Base-by-base conservation (phyloP, 371 early-diverging fungal species). In the Lichtheimia corymbifera region DNA sequence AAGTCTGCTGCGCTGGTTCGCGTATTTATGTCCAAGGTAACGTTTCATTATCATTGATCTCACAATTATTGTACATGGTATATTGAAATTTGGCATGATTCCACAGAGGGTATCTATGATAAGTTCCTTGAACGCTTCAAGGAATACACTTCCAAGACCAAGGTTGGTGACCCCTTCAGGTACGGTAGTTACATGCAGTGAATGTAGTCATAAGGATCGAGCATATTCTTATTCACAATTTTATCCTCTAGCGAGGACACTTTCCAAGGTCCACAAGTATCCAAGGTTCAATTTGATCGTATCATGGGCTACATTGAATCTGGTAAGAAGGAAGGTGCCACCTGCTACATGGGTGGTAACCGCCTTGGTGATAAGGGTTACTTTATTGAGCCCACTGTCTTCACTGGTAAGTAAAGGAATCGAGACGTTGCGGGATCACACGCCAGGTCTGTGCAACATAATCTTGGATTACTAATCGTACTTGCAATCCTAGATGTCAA, bases 1-100 rank as follows among this genome's bases (percentile, higher is more conserved):
- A 94, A 72, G 85, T 87, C 7, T 94, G 94, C 68, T 87, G 94
- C 55, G 86, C 87, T 61, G 89, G 91, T 50, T 93, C 93, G 73
- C 90, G 97, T 49, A 70, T 96, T 42, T 95, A 86, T 63, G 91
- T 96, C 22, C 94, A 95, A 61, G 47, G 47, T 47, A 47, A 47
- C 14, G 47, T 47, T 0, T 47, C 14, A 47, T 47, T 47, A 18
- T 47, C 22, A 47, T 35, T 11, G 11, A 2, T 11, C 47, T 47
- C 1, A 14, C 1, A 12, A 43, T n/a, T 6, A 12, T 47, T 5
- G 17, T 2, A 17, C 18, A 22, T 22, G n/a, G 47, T 47, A 0
- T 7, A 5, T 18, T 45, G 22, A 22, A 22, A 45, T n/a, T 18
- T 18, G 13, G 13, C n/a, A 45, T 15, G 45, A 47, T 22, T 22